Conservation (phyloP, 2,329 filamentous ascomycete species). For the Fusarium sp. region DNA sequence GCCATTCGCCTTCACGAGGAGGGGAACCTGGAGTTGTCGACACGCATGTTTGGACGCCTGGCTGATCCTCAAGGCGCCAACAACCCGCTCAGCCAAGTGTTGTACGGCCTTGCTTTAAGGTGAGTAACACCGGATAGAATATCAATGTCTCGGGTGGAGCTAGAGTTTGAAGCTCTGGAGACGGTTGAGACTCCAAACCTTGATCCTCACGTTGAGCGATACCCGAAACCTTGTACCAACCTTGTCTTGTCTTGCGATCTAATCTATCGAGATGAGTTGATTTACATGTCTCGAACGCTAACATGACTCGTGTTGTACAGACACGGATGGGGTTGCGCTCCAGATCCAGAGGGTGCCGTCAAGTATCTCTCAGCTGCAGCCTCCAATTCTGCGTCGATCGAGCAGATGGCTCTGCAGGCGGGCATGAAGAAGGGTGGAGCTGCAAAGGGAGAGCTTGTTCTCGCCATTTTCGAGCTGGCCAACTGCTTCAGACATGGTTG, state of each 20-base stretch:
- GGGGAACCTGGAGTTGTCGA: constrained; percentile 81
- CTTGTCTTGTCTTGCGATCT: not conserved
- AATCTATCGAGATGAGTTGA: not conserved
- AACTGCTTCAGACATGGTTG: constrained; percentile 95
- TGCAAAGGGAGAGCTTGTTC: constrained; percentile 93
- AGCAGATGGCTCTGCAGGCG: constrained; percentile 83
- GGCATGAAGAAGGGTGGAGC: constrained; percentile 93
- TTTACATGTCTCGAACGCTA: constrained; percentile 23
- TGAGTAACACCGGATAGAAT: constrained; percentile 48
- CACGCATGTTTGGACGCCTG: constrained; percentile 83
- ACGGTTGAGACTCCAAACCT: constrained; percentile 13
- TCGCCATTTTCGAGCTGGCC: constrained; percentile 94
- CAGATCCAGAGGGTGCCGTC: constrained; percentile 77
- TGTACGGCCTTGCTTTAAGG: constrained; percentile 92
- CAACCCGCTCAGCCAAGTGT: constrained; percentile 92
- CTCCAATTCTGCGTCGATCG: constrained; percentile 87
- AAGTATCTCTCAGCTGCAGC: constrained; percentile 89
- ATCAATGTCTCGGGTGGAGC: constrained; percentile 23
- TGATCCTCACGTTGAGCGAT: not conserved
- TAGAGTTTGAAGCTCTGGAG: constrained; percentile 14
- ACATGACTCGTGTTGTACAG: constrained; percentile 54
- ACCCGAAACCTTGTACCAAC: not conserved
- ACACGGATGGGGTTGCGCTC: constrained; percentile 90
- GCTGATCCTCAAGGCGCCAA: constrained; percentile 87
- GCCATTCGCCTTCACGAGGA: constrained; percentile 94